Evolutionary conservation across 2,329 filamentous ascomycete species (phyloP), one percentile per base, ranked within the genome.

Genomic region (Fusarium chuoi): DNA sequence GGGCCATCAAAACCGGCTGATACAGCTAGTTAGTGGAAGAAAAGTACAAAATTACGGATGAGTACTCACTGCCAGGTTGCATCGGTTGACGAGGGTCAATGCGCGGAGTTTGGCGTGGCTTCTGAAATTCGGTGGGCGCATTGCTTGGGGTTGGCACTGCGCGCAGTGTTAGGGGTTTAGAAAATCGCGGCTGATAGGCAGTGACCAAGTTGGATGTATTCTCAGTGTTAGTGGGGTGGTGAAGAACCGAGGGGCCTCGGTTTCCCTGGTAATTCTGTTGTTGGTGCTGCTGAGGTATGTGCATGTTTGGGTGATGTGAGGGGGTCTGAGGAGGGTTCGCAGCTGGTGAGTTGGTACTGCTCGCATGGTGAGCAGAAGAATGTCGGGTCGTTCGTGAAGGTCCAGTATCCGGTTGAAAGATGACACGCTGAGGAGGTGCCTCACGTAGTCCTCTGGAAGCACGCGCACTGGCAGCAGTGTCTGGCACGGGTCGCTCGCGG

Each of bases 391-490:
- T 88, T 71, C 93, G 88, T 20, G 88, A 85, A 7, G 92, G 85
- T 15, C 88, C 89, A 5, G 91, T 91, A 77, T 97, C 94, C 36
- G 94, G 94, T 79, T 96, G 94, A 82, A 96, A 97, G 58, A 96
- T 91, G 59, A 95, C 91, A 71, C 94, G 88, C 79, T 95, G 94
- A 2, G 94, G 92, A 35, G 94, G 94, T n/a, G 94, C 93, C 81
- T 96, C 93, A 73, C 94, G 89, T 57, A 95, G 85, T 42, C 91
- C 92, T 70, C 91, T 85, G 6, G 90, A 91, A 24, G 89, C 89
- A 69, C 90, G 85, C 42, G 87, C 86, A 48, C 85, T 87, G 8
- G 89, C 89, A 30, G 87, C 85, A 20, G 86, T 84, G 57, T 89
- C 88, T 62, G 85, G 84, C 6, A 84, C 84, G 8, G 82, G 84